phyloP scores from a whole-genome alignment of 1,284 basidiomycete species.

The Ganoderma leucocontextum region DNA sequence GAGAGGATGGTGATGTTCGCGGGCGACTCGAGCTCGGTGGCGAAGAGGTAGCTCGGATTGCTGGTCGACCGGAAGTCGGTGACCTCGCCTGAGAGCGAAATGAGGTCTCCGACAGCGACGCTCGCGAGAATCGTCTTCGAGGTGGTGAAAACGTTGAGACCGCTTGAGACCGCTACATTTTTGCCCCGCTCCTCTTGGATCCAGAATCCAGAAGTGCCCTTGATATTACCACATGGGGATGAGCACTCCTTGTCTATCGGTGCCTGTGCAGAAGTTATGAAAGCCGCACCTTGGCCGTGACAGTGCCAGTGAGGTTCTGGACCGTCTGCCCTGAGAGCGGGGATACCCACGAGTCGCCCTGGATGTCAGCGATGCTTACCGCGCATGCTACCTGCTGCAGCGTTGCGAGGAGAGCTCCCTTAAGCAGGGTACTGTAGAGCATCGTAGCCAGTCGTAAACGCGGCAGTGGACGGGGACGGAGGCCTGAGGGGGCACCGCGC shows the following conservation, averaged over 20 bases:
- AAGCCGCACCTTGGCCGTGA: slow-evolving; percentile 50
- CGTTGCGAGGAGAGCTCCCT: slow-evolving; percentile 10
- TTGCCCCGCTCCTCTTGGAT: slow-evolving; percentile 52
- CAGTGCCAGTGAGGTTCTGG: slow-evolving; percentile 58
- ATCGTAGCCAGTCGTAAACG: slow-evolving; percentile 10
- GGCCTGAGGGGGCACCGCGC: not conserved
- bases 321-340: slow-evolving; percentile 58
- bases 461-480: not conserved
- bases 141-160: slow-evolving; percentile 54
- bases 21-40: slow-evolving; percentile 61
- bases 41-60: slow-evolving; percentile 53
- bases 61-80: slow-evolving; percentile 56
- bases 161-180: slow-evolving; percentile 55
- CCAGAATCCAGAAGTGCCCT: slow-evolving; percentile 55
- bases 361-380: slow-evolving; percentile 54
- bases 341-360: slow-evolving; percentile 59
- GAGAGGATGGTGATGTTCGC: slow-evolving; percentile 57
- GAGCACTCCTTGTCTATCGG: not conserved
- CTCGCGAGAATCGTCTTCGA: slow-evolving; percentile 50
- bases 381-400: slow-evolving; percentile 21
- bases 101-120: slow-evolving; percentile 57
- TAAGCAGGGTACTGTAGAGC: slow-evolving; percentile 3
- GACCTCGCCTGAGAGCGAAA: slow-evolving; percentile 54
- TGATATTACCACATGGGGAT: slow-evolving; percentile 35
- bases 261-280: slow-evolving; percentile 9